Base-by-base conservation (phyloP, 176 grass and related monocot genomes). In the Zoysia pacifica region DNA sequence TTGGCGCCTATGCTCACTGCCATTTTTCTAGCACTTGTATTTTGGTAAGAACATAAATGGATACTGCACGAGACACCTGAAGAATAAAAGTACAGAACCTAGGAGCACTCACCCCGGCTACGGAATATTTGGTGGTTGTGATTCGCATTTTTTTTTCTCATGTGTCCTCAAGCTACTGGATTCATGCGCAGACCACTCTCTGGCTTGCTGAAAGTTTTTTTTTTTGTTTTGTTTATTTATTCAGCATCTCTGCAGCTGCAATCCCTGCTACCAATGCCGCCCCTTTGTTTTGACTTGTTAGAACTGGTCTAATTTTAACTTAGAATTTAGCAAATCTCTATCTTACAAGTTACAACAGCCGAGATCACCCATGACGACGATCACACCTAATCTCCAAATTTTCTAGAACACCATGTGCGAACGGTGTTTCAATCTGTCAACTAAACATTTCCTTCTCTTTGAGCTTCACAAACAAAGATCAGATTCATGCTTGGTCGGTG, bases 71-170 rank as follows among this genome's bases (percentile, higher is more conserved):
- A 28, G 36, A 70, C 16, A 47, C 11, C 16, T 48, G 18, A 16
- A 70, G 6, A 51, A 76, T 36, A 78, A 16, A 15, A 8, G 28
- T 28, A 28, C 0, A 28, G 28, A 28, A 28, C 36, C 13, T 84
- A 14, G 65, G 74, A 84, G 73, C 12, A 73, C 51, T 70, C 65
- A 44, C 66, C 54, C 3, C 36, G 28, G 28, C 28, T 62, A 62
- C 4, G 53, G 52, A 70, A 52, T 70, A 70, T 61, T 62, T 42
- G 35, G 54, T 43, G 18, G 43, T 52, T 77, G 2, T 35, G 65
- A 70, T 20, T 53, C 40, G 11, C 36, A 70, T 70, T 51, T 61
- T 19, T 28, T 28, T 28, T 28, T 28, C 47, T 66, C 14, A 16
- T 67, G 49, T 72, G 28, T 28, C 15, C 39, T 48, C 1, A 73